Base-by-base conservation (phyloP, 2,329 filamentous ascomycete genomes). In the Exophiala lecanii-corni region DNA sequence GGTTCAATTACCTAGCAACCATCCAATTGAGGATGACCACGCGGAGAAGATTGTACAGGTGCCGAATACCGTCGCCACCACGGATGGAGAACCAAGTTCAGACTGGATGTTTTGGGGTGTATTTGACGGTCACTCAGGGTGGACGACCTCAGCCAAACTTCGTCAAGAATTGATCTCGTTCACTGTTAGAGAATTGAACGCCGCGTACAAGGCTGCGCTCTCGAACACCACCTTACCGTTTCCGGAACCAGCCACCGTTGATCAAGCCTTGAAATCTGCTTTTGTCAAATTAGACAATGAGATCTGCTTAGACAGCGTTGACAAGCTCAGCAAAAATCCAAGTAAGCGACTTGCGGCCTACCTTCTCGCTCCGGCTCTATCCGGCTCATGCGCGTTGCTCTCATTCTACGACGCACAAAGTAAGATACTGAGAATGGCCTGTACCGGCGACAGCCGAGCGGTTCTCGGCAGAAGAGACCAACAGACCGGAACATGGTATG, bases 101-200 rank as follows among this genome's bases (percentile, higher is more conserved):
- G 92, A 98, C 66, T 98, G 92, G 92, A 97, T 97, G 89, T 98
- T 98, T 65, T 98, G 92, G 92, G 92, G 89, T 44, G 89, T 98
- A n/a, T 98, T 96, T 65, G 92, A 98, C 61, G 92, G 92, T 1
- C 92, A 98, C 66, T 86, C 86, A 35, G 92, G 92, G 55, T 98
- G 92, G 92, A 95, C 91, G 3, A 98, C 92, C 4, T 97, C 91
- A 30, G 92, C 92, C 13, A 97, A 95, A 61, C 73, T 98, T 33
- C 85, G 92, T 45, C 89, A 98, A 65, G 84, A 86, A 9, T 75
- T 98, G 43, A 96, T 98, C 55, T 88, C 78, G 53, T 95, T 86
- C 59, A 92, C 97, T 36, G 91, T 89, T 20, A 81, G 89, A 40
- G 92, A 97, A 67, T 76, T 98, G 32, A 96, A 96, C 65, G 74